Conservation (phyloP, 257 asterid genomes). For the Fraxinus pennsylvanica region DNA sequence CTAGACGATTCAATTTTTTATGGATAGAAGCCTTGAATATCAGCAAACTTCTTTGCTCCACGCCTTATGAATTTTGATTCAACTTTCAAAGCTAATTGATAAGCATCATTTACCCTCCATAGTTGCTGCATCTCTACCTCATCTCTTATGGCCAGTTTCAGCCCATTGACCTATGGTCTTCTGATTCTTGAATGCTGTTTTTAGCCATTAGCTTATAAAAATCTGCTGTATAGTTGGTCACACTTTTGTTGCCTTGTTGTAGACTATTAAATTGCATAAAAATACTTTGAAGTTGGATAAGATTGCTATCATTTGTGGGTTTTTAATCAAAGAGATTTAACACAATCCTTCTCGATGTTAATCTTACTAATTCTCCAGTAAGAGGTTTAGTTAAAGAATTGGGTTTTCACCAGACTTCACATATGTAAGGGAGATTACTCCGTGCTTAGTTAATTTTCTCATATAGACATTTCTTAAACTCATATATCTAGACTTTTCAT, state of each 20-base stretch:
- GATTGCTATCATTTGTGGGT: no score
- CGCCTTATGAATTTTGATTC: neutral
- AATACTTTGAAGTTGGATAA: neutral
- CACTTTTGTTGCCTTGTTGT: neutral
- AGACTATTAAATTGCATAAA: neutral
- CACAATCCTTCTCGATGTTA: no score
- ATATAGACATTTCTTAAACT: no score
- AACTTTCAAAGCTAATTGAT: neutral
- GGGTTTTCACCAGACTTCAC: no score
- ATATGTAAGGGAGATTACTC: no score
- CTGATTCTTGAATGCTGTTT: neutral
- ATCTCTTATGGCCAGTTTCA: neutral
- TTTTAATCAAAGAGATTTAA: no score
- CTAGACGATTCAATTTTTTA: neutral
- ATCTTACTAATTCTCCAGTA: no score
- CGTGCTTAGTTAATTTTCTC: no score
- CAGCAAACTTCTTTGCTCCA: neutral
- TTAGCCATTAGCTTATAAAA: neutral
- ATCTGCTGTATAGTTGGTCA: neutral
- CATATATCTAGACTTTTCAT: no score
- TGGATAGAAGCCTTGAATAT: neutral
- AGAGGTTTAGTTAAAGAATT: no score
- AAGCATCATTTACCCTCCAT: neutral
- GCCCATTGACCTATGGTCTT: neutral
- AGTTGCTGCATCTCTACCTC: neutral